Base-by-base conservation (phyloP, 768 basidiomycete species). In the Tricholoma furcatifolium region DNA sequence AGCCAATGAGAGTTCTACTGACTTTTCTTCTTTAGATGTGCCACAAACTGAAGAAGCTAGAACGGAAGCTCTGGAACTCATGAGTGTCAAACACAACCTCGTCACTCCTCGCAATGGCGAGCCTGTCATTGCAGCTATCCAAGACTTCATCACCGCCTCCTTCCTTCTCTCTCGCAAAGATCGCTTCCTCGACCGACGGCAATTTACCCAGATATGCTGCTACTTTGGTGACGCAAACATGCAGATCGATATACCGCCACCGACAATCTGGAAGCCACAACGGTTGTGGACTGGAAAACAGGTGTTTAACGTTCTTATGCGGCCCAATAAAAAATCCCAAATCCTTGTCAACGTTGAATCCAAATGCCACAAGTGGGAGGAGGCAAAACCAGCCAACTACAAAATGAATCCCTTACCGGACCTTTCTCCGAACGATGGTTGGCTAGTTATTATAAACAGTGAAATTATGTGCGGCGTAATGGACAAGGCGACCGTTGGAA, bases 401-500 rank as follows among this genome's bases (percentile, higher is more conserved):
- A 3, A 73, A 80, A 82, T 83, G 72, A 81, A 78, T 46, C 80
- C 82, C 2, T 84, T 83, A 38, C 79, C 82, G 14, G 97, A 99
- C 61, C 77, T 99, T 67, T 89, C 91, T 9, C 95, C 96, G 0
- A 98, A 99, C 64, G 97, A 99, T 61, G 96, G 96, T 1, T 98
- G 92, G 86, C 81, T 99, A 23, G 97, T 99, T 41, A 84, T 99
- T 50, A 85, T 94, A 57, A 99, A 98, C 67, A 93, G 91, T 64
- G 95, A 99, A 70, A 93, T 99, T 61, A 99, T 98, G 93, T 98
- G 95, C 62, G 97, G 97, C 40, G 91, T 93, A 14, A 96, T 98
- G 87, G 97, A 99, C 74, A 99, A 99, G 72, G 91, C 91, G 14
- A 98, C 93, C 0, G 88, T 98, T 3, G 97, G 97, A 49, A 90